Evolutionary conservation across 495 filamentous ascomycete genomes (phyloP).

Genomic region (Penicillium tannophilum): DNA sequence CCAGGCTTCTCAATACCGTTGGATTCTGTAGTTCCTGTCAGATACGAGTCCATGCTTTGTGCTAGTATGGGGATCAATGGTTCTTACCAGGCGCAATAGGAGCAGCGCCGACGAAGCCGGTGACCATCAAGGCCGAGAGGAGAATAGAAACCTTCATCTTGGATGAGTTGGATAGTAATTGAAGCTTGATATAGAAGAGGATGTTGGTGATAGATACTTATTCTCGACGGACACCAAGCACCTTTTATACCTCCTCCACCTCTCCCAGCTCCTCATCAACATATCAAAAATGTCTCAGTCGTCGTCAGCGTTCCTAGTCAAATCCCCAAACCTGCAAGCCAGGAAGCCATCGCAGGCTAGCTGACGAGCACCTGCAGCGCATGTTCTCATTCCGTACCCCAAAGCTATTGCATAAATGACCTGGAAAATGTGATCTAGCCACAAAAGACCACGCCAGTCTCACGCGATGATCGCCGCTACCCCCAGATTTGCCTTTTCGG

Average conservation of each 20-base stretch:
- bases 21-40: not conserved
- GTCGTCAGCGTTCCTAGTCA: not conserved
- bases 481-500: not conserved
- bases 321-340: conserved; percentile 4
- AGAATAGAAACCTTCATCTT: conserved; percentile 4
- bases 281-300: conserved; percentile 2
- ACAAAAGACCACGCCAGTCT: not conserved
- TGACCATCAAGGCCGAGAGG: conserved; percentile 5
- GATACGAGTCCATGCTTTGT: not conserved
- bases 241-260: not conserved
- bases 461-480: not conserved
- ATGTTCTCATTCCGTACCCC: conserved; percentile 1
- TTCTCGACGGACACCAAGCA: not conserved
- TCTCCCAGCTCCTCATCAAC: not conserved
- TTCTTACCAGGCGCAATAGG: conserved; percentile 2
- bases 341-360: not conserved
- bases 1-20: conserved; percentile 2
- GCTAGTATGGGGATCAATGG: not conserved
- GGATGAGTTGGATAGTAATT: not conserved
- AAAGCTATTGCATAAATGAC: conserved; percentile 6
- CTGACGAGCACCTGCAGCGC: conserved; percentile 2
- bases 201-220: not conserved
- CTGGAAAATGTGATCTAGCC: conserved; percentile 5
- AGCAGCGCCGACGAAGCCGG: conserved; percentile 1
- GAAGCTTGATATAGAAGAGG: not conserved